These are phyloP conservation scores for Penicillium ochrochloron DNA, from an alignment of 495 filamentous ascomycete species.

Conservation along the genomic window DNA sequence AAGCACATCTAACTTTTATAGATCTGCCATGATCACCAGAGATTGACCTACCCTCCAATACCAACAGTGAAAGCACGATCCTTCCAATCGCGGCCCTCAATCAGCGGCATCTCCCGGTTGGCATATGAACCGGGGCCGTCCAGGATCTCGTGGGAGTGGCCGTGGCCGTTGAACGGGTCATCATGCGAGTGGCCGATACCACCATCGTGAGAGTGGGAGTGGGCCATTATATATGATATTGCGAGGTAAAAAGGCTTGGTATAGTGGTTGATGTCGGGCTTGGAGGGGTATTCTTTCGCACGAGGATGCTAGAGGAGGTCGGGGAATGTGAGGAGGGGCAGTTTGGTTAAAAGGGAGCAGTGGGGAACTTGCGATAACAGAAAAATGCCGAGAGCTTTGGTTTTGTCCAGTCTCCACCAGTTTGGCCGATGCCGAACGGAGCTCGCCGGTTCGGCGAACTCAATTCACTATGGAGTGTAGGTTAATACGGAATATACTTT, in stretches of 20 bases:
- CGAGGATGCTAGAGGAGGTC: slow-evolving; percentile 3
- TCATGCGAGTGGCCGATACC: slow-evolving; percentile 63
- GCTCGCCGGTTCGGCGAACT: slow-evolving; percentile 25
- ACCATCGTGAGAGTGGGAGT: slow-evolving; percentile 62
- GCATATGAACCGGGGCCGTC: slow-evolving; percentile 90
- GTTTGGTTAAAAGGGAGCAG: slow-evolving; percentile 12
- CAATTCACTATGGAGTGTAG: neutral
- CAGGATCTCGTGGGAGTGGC: slow-evolving; percentile 94
- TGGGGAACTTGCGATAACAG: slow-evolving; percentile 26
- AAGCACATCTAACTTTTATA: neutral
- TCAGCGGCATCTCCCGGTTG: slow-evolving; percentile 90
- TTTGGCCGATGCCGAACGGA: slow-evolving; percentile 27
- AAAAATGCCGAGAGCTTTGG: slow-evolving; percentile 28
- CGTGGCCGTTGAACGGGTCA: slow-evolving; percentile 76
- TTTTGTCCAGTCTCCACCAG: slow-evolving; percentile 7
- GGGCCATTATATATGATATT: slow-evolving; percentile 35
- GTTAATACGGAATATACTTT: too few relatives aligned
- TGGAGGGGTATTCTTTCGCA: slow-evolving; percentile 6
- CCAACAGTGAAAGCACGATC: slow-evolving; percentile 94
- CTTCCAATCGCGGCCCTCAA: slow-evolving; percentile 84
- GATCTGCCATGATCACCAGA: neutral
- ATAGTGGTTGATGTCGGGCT: neutral
- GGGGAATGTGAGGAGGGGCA: slow-evolving; percentile 29
- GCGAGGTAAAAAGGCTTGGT: neutral
- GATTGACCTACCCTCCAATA: slow-evolving; percentile 82